Percentiles rank a stretch among this genome's conserved stretches.
phyloP scores from a whole-genome alignment of 257 asterid genomes.

The Plantago ovata region DNA sequence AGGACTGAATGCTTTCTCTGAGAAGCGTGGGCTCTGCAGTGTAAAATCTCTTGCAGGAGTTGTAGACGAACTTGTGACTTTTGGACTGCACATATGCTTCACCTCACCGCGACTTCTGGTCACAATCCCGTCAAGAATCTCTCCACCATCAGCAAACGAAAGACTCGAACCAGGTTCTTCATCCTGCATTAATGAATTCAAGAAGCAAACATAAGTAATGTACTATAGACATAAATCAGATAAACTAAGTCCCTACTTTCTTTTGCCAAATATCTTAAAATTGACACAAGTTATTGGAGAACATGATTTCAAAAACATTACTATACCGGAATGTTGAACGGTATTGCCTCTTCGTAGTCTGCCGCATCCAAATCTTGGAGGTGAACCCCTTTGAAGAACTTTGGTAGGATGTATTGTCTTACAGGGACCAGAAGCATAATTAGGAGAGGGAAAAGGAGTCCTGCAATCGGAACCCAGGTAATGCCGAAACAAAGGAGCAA shows the following conservation, averaged over 20 bases:
- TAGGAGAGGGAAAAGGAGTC: slow-evolving; percentile 69
- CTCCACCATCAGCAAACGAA: slow-evolving; percentile 57
- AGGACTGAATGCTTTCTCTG: slow-evolving; percentile 57
- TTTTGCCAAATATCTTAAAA: too few relatives aligned
- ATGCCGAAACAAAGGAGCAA: slow-evolving; percentile 79
- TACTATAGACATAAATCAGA: neutral
- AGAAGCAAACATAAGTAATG: slow-evolving; percentile 5
- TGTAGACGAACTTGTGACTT: slow-evolving; percentile 50
- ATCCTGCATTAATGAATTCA: slow-evolving; percentile 38
- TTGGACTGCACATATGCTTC: slow-evolving; percentile 58
- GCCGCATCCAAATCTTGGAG: slow-evolving; percentile 93
- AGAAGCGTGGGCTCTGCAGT: slow-evolving; percentile 59
- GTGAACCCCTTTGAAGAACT: slow-evolving; percentile 70
- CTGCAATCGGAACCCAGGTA: slow-evolving; percentile 92
- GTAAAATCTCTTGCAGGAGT: slow-evolving; percentile 57
- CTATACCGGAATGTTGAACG: slow-evolving; percentile 40
- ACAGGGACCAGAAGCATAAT: slow-evolving; percentile 87
- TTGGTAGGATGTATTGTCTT: slow-evolving; percentile 65
- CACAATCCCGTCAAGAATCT: slow-evolving; percentile 66
- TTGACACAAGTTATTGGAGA: neutral
- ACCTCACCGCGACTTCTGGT: slow-evolving; percentile 92
- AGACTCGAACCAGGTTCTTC: slow-evolving; percentile 50
- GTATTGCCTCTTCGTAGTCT: slow-evolving; percentile 73
- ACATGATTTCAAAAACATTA: neutral
- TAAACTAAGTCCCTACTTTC: too few relatives aligned